Evolutionary conservation across 306 rosid genomes (phyloP).

Genomic region (Pachyrhizus erosus): DNA sequence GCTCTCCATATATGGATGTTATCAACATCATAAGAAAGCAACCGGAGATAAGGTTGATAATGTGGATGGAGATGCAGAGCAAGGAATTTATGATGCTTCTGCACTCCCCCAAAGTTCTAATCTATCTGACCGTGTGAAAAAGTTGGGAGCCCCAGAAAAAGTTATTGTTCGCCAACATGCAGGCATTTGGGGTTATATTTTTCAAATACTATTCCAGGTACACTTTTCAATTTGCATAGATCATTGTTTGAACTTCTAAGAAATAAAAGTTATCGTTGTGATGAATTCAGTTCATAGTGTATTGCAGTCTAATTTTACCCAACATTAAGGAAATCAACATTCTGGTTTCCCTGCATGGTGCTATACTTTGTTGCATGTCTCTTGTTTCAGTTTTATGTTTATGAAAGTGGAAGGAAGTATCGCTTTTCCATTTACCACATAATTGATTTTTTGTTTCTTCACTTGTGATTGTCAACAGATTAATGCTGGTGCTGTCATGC

Average conservation of each 20-base stretch:
- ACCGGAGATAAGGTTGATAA: constrained; percentile 79
- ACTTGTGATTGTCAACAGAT: constrained; percentile 62
- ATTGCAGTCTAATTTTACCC: neutral
- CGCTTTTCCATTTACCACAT: constrained; percentile 10
- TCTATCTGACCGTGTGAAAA: constrained; percentile 50
- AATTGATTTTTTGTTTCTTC: constrained; percentile 33
- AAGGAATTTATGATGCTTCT: constrained; percentile 54
- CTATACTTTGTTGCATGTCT: neutral
- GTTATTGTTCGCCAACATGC: constrained; percentile 63
- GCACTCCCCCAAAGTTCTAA: constrained; percentile 42
- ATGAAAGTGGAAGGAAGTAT: neutral
- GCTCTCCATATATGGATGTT: constrained; percentile 86
- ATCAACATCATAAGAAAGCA: constrained; percentile 85
- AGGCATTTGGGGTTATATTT: constrained; percentile 77
- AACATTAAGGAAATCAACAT: neutral
- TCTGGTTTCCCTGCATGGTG: neutral
- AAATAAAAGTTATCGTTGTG: neutral
- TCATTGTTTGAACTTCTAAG: constrained; percentile 1
- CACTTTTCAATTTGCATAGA: neutral
- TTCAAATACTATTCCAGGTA: constrained; percentile 95
- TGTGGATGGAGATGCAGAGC: constrained; percentile 83
- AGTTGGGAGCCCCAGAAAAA: constrained; percentile 37
- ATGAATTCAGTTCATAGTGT: constrained; percentile 16
- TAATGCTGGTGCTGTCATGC: constrained; percentile 95
- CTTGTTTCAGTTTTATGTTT: neutral